phyloP scores from a whole-genome alignment of 2,329 filamentous ascomycete species.

The Scedosporium minutisporum region DNA sequence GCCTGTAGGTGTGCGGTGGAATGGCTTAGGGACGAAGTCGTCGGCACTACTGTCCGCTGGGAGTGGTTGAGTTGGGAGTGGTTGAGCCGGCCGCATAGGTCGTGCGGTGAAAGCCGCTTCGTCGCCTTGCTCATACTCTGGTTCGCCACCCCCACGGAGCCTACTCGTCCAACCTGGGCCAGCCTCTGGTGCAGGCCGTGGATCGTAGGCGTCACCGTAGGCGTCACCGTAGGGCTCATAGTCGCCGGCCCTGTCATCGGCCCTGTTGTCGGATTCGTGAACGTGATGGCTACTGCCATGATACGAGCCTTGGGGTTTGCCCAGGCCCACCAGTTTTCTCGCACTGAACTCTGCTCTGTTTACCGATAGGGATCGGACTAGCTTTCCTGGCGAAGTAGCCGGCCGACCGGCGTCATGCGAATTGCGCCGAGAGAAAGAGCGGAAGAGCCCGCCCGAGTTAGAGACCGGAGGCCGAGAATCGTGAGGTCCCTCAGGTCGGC shows the following conservation, averaged over 20 bases:
- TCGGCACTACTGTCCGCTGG: background rate
- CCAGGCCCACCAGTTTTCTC: slow-evolving; percentile 15
- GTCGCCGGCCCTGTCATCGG: slow-evolving; percentile 3
- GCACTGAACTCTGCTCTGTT: slow-evolving; percentile 8
- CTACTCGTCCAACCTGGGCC: slow-evolving; percentile 12
- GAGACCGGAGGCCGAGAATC: slow-evolving; percentile 15
- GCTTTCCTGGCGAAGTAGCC: slow-evolving; percentile 3
- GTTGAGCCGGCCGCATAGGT: slow-evolving; percentile 18
- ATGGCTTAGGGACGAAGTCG: slow-evolving; percentile 22
- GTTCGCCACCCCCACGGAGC: slow-evolving; percentile 30
- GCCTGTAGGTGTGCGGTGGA: slow-evolving; percentile 63
- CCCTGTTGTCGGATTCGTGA: background rate
- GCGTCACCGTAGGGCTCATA: slow-evolving; percentile 7
- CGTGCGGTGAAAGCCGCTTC: slow-evolving; percentile 46
- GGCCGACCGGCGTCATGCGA: slow-evolving; percentile 2
- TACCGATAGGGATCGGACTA: slow-evolving; percentile 9
- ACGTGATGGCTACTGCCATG: background rate
- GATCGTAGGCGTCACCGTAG: slow-evolving; percentile 16
- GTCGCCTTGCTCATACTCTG: slow-evolving; percentile 45
- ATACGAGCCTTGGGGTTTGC: background rate
- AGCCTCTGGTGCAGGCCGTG: slow-evolving; percentile 14
- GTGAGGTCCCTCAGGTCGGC: slow-evolving; percentile 15
- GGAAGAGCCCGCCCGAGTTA: slow-evolving; percentile 15
- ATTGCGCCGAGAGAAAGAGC: slow-evolving; percentile 28
- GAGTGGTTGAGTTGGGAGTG: slow-evolving; percentile 5